Conservation (phyloP, 2,329 filamentous ascomycete genomes). For the Rutstroemia sp. region DNA sequence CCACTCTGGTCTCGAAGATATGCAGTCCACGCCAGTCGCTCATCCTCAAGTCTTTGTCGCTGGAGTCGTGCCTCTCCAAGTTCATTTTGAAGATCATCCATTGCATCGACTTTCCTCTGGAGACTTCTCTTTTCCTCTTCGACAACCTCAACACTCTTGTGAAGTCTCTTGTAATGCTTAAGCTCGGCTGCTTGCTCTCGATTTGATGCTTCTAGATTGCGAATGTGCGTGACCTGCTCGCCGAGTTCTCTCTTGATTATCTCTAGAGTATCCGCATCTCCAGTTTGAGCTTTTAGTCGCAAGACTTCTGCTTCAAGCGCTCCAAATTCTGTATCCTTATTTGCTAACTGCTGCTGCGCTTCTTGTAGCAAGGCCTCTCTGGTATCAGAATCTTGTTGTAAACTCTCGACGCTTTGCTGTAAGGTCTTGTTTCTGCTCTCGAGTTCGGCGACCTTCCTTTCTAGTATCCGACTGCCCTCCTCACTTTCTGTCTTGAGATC, state of each 20-base stretch:
- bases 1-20: conserved; percentile 67
- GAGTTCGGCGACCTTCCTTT: conserved; percentile 53
- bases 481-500: conserved; percentile 58
- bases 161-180: conserved; percentile 69
- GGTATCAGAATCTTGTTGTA: conserved; percentile 38
- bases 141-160: conserved; percentile 85
- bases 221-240: conserved; percentile 88
- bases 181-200: conserved; percentile 74
- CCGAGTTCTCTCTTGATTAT: conserved; percentile 83
- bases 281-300: conserved; percentile 75
- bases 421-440: conserved; percentile 53
- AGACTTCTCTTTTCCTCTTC: conserved; percentile 90
- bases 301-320: conserved; percentile 77
- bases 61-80: conserved; percentile 75
- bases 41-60: conserved; percentile 80
- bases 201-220: conserved; percentile 71
- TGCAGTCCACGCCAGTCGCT: conserved; percentile 77
- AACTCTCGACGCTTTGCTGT: conserved; percentile 44
- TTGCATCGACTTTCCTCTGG: conserved; percentile 67
- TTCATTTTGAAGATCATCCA: conserved; percentile 67
- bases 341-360: conserved; percentile 40
- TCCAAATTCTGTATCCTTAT: conserved; percentile 65
- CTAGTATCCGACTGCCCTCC: conserved; percentile 59
- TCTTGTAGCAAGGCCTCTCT: conserved; percentile 28
- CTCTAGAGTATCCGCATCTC: conserved; percentile 76